These are phyloP conservation scores for Oryza officinalis DNA, from an alignment of 176 grass and related monocot species.

Conservation along the genomic window DNA sequence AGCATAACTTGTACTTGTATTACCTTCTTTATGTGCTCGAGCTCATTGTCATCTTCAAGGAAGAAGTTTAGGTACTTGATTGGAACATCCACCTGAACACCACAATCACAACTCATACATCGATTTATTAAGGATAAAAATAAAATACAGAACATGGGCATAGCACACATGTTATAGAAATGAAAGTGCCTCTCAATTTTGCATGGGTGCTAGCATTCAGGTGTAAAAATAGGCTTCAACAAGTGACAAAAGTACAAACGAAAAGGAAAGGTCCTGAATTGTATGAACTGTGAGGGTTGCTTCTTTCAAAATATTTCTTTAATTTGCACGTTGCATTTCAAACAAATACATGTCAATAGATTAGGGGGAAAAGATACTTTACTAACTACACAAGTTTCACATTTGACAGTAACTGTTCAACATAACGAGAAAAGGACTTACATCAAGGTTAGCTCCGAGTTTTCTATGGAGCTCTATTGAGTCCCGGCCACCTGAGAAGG, in stretches of 20 bases:
- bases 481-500: conserved; percentile 93
- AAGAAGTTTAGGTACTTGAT: conserved; percentile 96
- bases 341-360: conserved; percentile 17
- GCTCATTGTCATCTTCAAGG: conserved; percentile 90
- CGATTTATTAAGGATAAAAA: not conserved
- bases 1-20: not conserved
- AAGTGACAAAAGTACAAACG: not conserved
- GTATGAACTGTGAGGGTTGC: not conserved
- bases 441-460: conserved; percentile 93
- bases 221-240: not conserved
- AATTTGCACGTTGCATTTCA: not conserved
- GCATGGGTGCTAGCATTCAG: not conserved
- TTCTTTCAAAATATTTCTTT: not conserved
- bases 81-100: conserved; percentile 84
- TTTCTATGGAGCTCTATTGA: conserved; percentile 81
- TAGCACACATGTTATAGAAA: not conserved
- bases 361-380: not conserved
- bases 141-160: conserved; percentile 8
- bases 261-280: not conserved
- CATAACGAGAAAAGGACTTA: not conserved
- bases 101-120: conserved; percentile 11
- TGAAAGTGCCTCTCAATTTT: not conserved
- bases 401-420: not conserved
- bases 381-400: not conserved
- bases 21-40: conserved; percentile 84